Conservation (phyloP, 352 stramenopile genomes). For the Phytophthora pseudosyringae region DNA sequence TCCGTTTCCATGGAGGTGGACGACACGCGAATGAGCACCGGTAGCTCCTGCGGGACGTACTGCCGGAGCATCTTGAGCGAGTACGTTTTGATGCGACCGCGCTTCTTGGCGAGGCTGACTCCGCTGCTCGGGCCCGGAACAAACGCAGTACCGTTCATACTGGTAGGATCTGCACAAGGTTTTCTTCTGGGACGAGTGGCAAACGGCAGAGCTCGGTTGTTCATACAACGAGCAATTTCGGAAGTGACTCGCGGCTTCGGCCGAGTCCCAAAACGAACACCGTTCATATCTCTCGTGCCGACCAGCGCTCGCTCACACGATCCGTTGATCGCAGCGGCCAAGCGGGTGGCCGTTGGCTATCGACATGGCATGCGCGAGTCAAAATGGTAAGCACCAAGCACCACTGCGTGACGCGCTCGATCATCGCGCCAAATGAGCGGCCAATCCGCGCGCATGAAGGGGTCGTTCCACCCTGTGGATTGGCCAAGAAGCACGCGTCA, state of each 20-base stretch:
- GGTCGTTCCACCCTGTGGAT: not conserved
- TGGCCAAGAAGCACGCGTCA: constrained; percentile 19
- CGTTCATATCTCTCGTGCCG: constrained; percentile 29
- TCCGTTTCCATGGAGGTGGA: constrained; percentile 42
- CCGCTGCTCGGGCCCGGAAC: constrained; percentile 16
- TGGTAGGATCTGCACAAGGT: not conserved
- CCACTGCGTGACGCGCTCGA: constrained; percentile 22
- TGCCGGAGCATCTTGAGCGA: constrained; percentile 55
- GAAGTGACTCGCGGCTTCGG: constrained; percentile 8
- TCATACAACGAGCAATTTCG: constrained; percentile 17
- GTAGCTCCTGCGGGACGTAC: constrained; percentile 49
- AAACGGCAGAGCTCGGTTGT: not conserved
- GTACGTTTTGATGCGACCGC: constrained; percentile 45
- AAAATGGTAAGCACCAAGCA: constrained; percentile 32
- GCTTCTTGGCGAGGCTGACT: constrained; percentile 21
- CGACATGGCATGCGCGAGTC: constrained; percentile 6
- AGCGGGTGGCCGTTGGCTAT: constrained; percentile 20
- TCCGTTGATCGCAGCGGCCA: constrained; percentile 28
- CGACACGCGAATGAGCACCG: constrained; percentile 50
- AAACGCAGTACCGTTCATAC: constrained; percentile 37
- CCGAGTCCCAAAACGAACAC: constrained; percentile 7
- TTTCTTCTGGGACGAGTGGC: constrained; percentile 20
- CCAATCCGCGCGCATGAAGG: constrained; percentile 14
- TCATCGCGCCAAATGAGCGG: not conserved
- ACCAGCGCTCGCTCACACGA: constrained; percentile 32